These are phyloP conservation scores for Tetrahymena borealis DNA, from an alignment of 73 alveolate species.

Conservation along the genomic window DNA sequence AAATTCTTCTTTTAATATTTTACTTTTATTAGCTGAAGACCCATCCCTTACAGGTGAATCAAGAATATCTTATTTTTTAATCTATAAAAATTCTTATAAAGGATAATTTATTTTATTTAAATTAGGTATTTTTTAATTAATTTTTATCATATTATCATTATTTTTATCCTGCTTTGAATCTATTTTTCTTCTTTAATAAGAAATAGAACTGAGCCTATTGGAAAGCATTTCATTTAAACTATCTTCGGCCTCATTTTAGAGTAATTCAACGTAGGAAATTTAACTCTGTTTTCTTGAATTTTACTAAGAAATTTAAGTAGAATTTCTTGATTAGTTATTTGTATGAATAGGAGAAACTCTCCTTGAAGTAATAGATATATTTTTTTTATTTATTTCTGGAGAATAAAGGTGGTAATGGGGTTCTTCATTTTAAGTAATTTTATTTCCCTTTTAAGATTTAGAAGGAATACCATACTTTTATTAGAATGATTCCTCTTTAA, in stretches of 20 bases:
- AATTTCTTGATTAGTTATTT: background rate
- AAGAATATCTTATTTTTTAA: background rate
- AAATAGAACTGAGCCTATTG: background rate
- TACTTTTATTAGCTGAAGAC: background rate
- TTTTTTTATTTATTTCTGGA: background rate
- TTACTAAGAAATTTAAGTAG: background rate
- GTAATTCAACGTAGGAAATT: background rate
- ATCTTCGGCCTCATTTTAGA: background rate
- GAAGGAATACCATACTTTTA: background rate
- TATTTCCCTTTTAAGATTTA: background rate
- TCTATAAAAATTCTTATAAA: background rate
- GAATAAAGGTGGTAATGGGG: background rate
- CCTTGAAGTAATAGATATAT: background rate
- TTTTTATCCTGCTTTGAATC: background rate
- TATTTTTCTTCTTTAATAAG: background rate
- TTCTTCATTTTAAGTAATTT: background rate
- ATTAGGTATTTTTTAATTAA: background rate
- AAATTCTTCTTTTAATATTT: background rate
- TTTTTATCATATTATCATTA: background rate
- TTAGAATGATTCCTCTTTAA: background rate
- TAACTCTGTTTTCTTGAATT: background rate
- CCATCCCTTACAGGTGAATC: background rate
- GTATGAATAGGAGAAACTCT: background rate
- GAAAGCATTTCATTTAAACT: background rate
- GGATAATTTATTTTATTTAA: background rate